Evolutionary conservation across 805 yeast species (phyloP).

Genomic region (Candida palmyrensis): DNA sequence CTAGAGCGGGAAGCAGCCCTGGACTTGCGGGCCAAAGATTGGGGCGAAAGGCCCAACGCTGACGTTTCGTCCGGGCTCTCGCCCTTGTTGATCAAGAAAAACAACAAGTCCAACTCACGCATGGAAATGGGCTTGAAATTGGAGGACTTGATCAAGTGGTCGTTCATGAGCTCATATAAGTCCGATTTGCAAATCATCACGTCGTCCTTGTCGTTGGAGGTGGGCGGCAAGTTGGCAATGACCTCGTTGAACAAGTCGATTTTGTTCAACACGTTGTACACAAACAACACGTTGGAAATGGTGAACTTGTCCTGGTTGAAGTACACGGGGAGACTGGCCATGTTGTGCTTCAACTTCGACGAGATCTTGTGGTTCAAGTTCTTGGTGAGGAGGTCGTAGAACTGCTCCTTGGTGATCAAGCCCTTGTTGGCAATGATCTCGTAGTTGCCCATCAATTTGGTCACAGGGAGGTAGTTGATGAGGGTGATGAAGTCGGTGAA

Average conservation of each 20-base stretch:
- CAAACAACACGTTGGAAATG: conserved; percentile 33
- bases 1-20: too few relatives aligned
- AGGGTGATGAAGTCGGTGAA: conserved; percentile 36
- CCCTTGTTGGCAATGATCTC: conserved; percentile 33
- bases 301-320: conserved; percentile 28
- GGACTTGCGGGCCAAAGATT: too few relatives aligned
- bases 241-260: conserved; percentile 42
- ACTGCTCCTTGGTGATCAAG: conserved; percentile 24
- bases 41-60: too few relatives aligned
- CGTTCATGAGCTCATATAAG: conserved; percentile 38
- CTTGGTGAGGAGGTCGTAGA: conserved; percentile 27
- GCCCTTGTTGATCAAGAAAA: conserved; percentile 32
- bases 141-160: conserved; percentile 37
- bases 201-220: conserved; percentile 34
- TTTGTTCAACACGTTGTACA: conserved; percentile 36
- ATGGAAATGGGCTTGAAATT: conserved; percentile 39
- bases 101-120: conserved; percentile 36
- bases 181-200: conserved; percentile 37
- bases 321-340: conserved; percentile 29
- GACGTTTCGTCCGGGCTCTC: too few relatives aligned
- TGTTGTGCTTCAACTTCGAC: conserved; percentile 29
- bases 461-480: conserved; percentile 39
- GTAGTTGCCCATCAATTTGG: conserved; percentile 39
- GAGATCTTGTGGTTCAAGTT: conserved; percentile 40
- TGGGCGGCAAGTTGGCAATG: conserved; percentile 42